A percentile compares a stretch with the other conserved stretches of the same genome.
phyloP scores from a whole-genome alignment of 805 yeast genomes.

The Schizosaccharomyces cryophilus region DNA sequence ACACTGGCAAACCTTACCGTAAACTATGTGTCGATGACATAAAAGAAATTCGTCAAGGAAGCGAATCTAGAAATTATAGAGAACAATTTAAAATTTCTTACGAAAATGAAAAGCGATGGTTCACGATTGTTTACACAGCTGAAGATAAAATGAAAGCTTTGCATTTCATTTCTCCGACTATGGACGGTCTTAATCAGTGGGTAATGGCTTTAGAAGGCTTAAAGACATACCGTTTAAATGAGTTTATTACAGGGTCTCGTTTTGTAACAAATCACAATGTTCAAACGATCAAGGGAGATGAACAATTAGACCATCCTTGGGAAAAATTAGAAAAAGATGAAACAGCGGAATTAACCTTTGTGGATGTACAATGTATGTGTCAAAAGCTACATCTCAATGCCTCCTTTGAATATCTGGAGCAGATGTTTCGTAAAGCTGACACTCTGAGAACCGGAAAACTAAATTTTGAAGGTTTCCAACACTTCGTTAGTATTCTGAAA shows the following conservation, averaged over 20 bases:
- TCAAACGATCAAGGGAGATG: conserved; percentile 8
- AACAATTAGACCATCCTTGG: conserved; percentile 22
- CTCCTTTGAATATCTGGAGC: conserved; percentile 24
- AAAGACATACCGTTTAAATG: conserved; percentile 27
- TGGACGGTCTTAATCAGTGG: conserved; percentile 29
- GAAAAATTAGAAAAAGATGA: conserved; percentile 7
- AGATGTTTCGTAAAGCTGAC: conserved; percentile 32
- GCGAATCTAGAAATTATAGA: conserved; percentile 59
- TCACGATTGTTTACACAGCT: conserved; percentile 47
- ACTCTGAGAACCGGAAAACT: conserved; percentile 25
- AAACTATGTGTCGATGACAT: conserved; percentile 35
- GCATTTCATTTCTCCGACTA: conserved; percentile 44
- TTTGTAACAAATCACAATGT: conserved; percentile 21
- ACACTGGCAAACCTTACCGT: conserved; percentile 10
- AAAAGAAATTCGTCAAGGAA: conserved; percentile 33
- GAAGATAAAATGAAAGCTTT: conserved; percentile 48
- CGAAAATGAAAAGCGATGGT: conserved; percentile 47
- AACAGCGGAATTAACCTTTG: conserved; percentile 22
- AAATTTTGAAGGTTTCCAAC: conserved; percentile 48
- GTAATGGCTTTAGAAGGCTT: conserved; percentile 30
- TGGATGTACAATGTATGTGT: conserved; percentile 43
- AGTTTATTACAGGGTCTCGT: conserved; percentile 36
- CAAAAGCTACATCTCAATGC: conserved; percentile 49
- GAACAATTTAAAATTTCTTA: conserved; percentile 58
- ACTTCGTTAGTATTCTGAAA: conserved; percentile 45